Evolutionary conservation across 2,329 filamentous ascomycete genomes (phyloP).

Genomic region (Phoma sp.): DNA sequence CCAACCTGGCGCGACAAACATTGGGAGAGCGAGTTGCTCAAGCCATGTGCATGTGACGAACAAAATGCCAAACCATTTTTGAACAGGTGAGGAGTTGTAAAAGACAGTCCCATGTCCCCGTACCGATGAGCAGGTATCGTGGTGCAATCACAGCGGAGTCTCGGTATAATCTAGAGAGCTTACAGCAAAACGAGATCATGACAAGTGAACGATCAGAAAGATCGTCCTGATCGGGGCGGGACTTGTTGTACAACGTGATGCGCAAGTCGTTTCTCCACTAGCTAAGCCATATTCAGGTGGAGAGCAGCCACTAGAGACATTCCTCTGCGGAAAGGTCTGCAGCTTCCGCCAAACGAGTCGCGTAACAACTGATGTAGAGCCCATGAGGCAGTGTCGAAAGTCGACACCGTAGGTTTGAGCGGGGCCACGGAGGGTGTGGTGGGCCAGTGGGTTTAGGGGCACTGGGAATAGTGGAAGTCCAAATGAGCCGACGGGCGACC

Average conservation of each 20-base stretch:
- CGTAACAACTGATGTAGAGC: slow-evolving; percentile 27
- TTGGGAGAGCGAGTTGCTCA: neutral
- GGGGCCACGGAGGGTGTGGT: slow-evolving; percentile 12
- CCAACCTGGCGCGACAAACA: slow-evolving; percentile 1
- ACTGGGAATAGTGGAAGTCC: slow-evolving; percentile 15
- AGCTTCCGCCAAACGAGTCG: slow-evolving; percentile 22
- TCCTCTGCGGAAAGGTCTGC: slow-evolving; percentile 18
- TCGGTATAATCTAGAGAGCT: slow-evolving; percentile 1
- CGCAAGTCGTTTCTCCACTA: slow-evolving; percentile 19
- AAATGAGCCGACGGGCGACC: slow-evolving; percentile 21
- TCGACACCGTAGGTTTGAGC: slow-evolving; percentile 26
- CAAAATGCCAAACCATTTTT: neutral
- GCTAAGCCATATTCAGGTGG: slow-evolving; percentile 13
- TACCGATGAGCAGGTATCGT: slow-evolving; percentile 1
- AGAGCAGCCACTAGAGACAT: slow-evolving; percentile 16
- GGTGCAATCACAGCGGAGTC: neutral
- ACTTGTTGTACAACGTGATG: slow-evolving; percentile 16
- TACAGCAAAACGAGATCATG: slow-evolving; percentile 1
- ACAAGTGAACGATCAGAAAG: slow-evolving; percentile 10
- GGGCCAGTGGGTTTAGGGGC: neutral
- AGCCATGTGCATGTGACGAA: neutral
- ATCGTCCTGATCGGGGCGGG: slow-evolving; percentile 11
- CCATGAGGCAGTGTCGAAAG: slow-evolving; percentile 7
- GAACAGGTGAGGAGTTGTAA: neutral
- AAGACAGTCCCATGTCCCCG: neutral